A percentile compares a stretch with the other conserved stretches of the same genome.
phyloP scores from a whole-genome alignment of 2,329 filamentous ascomycete genomes.

The Byssochlamys sp. region DNA sequence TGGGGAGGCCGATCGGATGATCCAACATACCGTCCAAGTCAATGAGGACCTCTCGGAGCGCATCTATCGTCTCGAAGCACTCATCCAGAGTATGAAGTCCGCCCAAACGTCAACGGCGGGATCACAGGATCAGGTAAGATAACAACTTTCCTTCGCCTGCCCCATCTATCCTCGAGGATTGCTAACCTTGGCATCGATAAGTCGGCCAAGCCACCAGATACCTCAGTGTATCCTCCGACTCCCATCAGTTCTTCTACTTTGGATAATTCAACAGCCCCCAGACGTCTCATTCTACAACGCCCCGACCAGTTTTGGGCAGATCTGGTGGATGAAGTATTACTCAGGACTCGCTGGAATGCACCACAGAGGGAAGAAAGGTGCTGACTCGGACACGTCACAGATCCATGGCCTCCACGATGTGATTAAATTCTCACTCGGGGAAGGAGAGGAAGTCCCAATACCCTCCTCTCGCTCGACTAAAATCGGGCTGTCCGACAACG shows the following conservation, averaged over 20 bases:
- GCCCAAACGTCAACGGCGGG: not conserved
- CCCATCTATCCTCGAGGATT: no score
- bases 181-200: not conserved
- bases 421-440: not conserved
- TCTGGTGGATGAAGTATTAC: not conserved
- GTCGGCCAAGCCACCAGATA: not conserved
- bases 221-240: no score
- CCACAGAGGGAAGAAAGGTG: not conserved
- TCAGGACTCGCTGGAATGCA: not conserved
- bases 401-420: not conserved
- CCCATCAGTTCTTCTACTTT: no score
- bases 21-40: not conserved
- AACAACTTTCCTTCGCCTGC: no score
- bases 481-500: not conserved
- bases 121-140: not conserved
- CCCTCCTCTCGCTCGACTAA: not conserved
- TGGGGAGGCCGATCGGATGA: not conserved
- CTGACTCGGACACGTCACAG: not conserved
- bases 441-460: not conserved
- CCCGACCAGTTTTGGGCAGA: not conserved
- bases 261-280: not conserved
- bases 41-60: conserved; percentile 7
- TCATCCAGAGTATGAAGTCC: conserved; percentile 2
- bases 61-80: conserved; percentile 7
- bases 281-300: not conserved